These are phyloP conservation scores for Carex littledalei DNA, from an alignment of 176 grass and related monocot species.

Conservation along the genomic window DNA sequence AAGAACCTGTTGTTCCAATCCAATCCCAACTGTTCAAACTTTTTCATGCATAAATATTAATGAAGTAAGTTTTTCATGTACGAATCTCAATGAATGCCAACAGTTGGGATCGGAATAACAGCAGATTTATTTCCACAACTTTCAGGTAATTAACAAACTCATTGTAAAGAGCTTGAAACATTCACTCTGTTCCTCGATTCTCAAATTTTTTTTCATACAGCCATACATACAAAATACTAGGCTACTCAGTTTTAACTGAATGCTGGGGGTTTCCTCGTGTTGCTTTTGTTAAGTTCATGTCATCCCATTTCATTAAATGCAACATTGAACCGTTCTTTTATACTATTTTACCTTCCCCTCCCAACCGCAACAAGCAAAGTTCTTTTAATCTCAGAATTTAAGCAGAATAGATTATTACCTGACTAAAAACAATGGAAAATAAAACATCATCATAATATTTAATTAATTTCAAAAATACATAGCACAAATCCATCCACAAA, in stretches of 20 bases:
- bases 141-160: not conserved
- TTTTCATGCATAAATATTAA: too few species aligned
- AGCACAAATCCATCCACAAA: not conserved
- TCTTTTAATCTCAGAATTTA: not conserved
- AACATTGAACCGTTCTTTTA: too few species aligned
- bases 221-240: not conserved
- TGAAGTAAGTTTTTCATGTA: too few species aligned
- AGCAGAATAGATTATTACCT: not conserved
- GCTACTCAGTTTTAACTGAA: not conserved
- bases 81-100: too few species aligned
- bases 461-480: slow-evolving; percentile 1
- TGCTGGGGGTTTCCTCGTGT: not conserved
- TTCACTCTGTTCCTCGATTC: not conserved
- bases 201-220: not conserved
- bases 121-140: not conserved
- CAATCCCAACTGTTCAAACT: too few species aligned
- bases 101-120: too few species aligned
- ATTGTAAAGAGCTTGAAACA: not conserved
- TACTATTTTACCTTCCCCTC: not conserved
- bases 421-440: not conserved
- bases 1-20: too few species aligned
- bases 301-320: not conserved
- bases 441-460: not conserved
- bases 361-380: not conserved
- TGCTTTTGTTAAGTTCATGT: not conserved